A percentile compares a stretch with the other conserved stretches of the same genome.
These are phyloP conservation scores for Ogataea nakhonphanomensis DNA, from an alignment of 805 yeast genomes.

Conservation along the genomic window DNA sequence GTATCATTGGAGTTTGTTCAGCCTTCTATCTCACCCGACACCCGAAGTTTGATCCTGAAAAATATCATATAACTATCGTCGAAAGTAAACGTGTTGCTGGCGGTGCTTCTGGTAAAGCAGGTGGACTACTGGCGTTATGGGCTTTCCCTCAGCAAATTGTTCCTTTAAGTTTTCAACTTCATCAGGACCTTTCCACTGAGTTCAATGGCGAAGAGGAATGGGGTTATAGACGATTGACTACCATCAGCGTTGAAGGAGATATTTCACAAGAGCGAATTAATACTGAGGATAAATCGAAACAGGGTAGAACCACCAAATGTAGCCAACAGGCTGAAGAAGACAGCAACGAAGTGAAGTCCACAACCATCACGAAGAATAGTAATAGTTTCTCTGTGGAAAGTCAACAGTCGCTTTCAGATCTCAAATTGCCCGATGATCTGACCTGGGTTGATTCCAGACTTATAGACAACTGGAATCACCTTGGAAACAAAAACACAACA, in stretches of 20 bases:
- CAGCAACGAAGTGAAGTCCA: conserved; percentile 18
- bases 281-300: conserved; percentile 1
- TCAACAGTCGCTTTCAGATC: conserved; percentile 14
- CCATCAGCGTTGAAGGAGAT: conserved; percentile 85
- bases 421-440: conserved; percentile 55
- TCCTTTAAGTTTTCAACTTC: conserved; percentile 80
- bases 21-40: conserved; percentile 87
- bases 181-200: conserved; percentile 73
- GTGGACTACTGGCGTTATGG: conserved; percentile 92
- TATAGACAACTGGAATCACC: conserved; percentile 68
- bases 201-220: conserved; percentile 83
- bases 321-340: conserved; percentile 8
- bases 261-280: conserved; percentile 33
- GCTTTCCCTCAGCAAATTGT: conserved; percentile 96
- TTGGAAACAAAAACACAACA: conserved; percentile 84
- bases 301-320: conserved; percentile 6
- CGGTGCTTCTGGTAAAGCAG: conserved; percentile 97
- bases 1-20: conserved; percentile 92
- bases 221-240: conserved; percentile 89
- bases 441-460: conserved; percentile 71
- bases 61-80: conserved; percentile 76
- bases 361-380: conserved; percentile 35
- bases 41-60: conserved; percentile 68
- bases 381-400: conserved; percentile 34
- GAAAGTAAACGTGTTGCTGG: conserved; percentile 94